Percentiles rank a stretch among this genome's conserved stretches.
phyloP scores from a whole-genome alignment of 345 rosid species.

The Sapria himalayana region DNA sequence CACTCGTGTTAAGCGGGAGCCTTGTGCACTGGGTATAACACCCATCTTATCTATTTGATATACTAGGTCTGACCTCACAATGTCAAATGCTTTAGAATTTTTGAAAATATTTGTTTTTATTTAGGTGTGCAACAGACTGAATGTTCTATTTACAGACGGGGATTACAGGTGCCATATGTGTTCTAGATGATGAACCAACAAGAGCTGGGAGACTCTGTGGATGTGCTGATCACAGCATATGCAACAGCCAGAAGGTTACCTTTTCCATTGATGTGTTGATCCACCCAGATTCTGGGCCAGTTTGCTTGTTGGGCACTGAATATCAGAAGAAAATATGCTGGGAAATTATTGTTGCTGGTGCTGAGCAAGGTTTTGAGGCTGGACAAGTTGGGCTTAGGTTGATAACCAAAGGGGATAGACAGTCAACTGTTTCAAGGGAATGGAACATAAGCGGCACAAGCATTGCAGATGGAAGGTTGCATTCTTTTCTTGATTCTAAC shows the following conservation, averaged over 20 bases:
- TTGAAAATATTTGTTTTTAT: too few species aligned
- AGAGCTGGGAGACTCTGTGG: conserved; percentile 80
- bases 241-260: conserved; percentile 70
- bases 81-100: too few species aligned
- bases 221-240: conserved; percentile 49
- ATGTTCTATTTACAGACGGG: conserved; percentile 69
- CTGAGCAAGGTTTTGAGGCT: conserved; percentile 99
- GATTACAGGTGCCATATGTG: conserved; percentile 60
- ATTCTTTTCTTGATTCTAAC: neutral
- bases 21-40: too few species aligned
- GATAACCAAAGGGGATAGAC: conserved; percentile 86
- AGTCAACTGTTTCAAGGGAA: conserved; percentile 72
- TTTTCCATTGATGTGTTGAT: conserved; percentile 78
- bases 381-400: conserved; percentile 94
- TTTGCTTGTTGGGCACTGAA: conserved; percentile 91
- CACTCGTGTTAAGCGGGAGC: too few species aligned
- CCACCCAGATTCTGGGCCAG: conserved; percentile 99
- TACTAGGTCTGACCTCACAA: too few species aligned
- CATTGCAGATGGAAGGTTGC: conserved; percentile 97
- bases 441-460: conserved; percentile 98
- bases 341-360: conserved; percentile 98
- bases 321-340: conserved; percentile 83
- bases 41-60: too few species aligned
- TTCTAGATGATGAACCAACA: conserved; percentile 93
- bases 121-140: too few species aligned